Evolutionary conservation across 2,329 filamentous ascomycete genomes (phyloP), one percentile per base, ranked within the genome.

Genomic region (Cladophialophora bantiana): DNA sequence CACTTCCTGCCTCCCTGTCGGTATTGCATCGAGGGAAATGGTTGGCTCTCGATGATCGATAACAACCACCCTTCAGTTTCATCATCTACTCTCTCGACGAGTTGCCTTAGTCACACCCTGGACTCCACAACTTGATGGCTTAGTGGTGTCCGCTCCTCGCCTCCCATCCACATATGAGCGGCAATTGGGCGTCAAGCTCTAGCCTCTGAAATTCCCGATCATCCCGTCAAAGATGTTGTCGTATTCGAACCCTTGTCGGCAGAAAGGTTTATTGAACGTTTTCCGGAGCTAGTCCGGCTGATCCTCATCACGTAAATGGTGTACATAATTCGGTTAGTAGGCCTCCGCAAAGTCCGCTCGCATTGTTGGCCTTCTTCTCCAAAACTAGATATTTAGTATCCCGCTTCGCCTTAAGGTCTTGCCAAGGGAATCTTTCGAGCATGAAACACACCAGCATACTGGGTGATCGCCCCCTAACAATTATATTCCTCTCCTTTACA

Each of bases 251-350:
- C 20, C 10, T 61, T 13, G 15, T 32, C 58, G n/a, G n/a, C n/a
- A n/a, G n/a, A n/a, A n/a, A n/a, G n/a, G n/a, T n/a, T n/a, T n/a
- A n/a, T n/a, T n/a, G n/a, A n/a, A n/a, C n/a, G n/a, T n/a, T n/a
- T n/a, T n/a, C n/a, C n/a, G n/a, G n/a, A n/a, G n/a, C n/a, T n/a
- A n/a, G n/a, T n/a, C n/a, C n/a, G n/a, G n/a, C n/a, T n/a, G n/a
- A n/a, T 50, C 34, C 34, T n/a, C 6, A 26, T 61, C 38, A 61
- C 38, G n/a, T 35, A 91, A 48, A 38, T 38, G n/a, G n/a, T n/a
- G n/a, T n/a, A n/a, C n/a, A n/a, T n/a, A n/a, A n/a, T n/a, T n/a
- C n/a, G n/a, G n/a, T n/a, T n/a, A n/a, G n/a, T n/a, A n/a, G n/a
- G n/a, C n/a, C n/a, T n/a, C n/a, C n/a, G n/a, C n/a, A n/a, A n/a